A percentile compares a stretch with the other conserved stretches of the same genome.
Conservation (phyloP, 768 basidiomycete species). For the Tremella fuciformis region DNA sequence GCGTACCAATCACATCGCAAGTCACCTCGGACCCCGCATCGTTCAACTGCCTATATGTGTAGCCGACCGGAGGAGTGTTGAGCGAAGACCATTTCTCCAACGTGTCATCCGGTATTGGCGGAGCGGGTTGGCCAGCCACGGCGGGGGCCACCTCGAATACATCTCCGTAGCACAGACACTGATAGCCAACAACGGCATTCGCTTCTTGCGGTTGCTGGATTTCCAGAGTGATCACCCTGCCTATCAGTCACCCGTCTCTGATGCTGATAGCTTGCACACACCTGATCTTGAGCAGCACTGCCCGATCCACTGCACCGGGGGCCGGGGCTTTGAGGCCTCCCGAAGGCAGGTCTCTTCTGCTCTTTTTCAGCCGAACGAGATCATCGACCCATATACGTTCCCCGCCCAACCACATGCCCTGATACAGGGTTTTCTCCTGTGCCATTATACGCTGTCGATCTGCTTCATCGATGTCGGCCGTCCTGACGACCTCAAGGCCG, state of each 20-base stretch:
- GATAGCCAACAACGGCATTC: slow-evolving; percentile 14
- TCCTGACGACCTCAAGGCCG: slow-evolving; percentile 16
- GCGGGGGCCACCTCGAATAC: slow-evolving; percentile 33
- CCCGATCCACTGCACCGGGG: slow-evolving; percentile 26
- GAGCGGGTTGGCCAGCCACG: neutral
- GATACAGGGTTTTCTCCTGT: slow-evolving; percentile 33
- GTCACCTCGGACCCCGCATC: slow-evolving; percentile 33
- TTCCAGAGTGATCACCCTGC: slow-evolving; percentile 31
- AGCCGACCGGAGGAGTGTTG: slow-evolving; percentile 26
- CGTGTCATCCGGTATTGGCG: neutral
- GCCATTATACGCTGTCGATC: slow-evolving; percentile 22
- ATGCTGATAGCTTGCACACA: slow-evolving; percentile 17
- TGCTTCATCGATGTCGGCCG: slow-evolving; percentile 24
- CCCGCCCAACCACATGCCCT: slow-evolving; percentile 78
- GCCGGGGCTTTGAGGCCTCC: slow-evolving; percentile 23
- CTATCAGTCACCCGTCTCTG: neutral
- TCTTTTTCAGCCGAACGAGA: slow-evolving; percentile 63
- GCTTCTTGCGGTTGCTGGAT: slow-evolving; percentile 12
- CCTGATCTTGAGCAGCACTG: slow-evolving; percentile 38
- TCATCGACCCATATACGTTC: slow-evolving; percentile 86
- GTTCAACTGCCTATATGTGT: slow-evolving; percentile 35
- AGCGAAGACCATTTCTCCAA: neutral
- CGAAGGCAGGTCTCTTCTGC: slow-evolving; percentile 24
- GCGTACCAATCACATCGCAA: slow-evolving; percentile 41
- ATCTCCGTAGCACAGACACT: slow-evolving; percentile 40